Base-by-base conservation (phyloP, 2,329 filamentous ascomycete genomes). In the Alternaria sp. region DNA sequence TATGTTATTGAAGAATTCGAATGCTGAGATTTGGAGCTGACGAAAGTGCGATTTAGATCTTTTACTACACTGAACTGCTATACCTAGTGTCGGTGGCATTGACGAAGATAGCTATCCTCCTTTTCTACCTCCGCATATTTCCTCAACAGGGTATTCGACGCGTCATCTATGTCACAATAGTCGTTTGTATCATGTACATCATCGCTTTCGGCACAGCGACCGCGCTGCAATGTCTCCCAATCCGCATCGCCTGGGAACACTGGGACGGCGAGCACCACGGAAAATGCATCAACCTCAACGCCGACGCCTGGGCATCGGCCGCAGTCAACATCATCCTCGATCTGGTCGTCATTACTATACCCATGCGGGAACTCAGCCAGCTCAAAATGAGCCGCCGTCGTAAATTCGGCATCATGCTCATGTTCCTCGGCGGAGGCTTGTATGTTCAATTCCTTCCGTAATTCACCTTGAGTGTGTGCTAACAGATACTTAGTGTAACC, bases 351-450 rank as follows among this genome's bases (percentile, higher is more conserved):
- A 74, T 80, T 10, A 49, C 63, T 3, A 54, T 80, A 4, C 78
- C 78, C 1, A 54, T 80, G 54, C 65, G 60, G 16, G 66, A 77
- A 27, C 57, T 80, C 14, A 70, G 59, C 30, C 69, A 69, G 27
- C 64, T 80, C 6, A 63, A 69, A 7, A 71, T 80, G 60, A 65
- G 62, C 34, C 54, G 66, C 2, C 64, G 66, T n/a, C 74, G 70
- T 52, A 79, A 77, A 50, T 55, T 73, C 6, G 70, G 72, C 25
- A 65, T 80, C 55, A 73, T 80, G 71, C 54, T 77, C 48, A 79
- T 80, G 77, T 79, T 80, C 54, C 59, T 71, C 3, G 66, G 76
- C 14, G 78, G 78, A 30, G 68, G 77, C 34, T 77, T 82, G 80
- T 82, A 72, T 68, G 79, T 71, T 18, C 16, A 18, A 7, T 38